phyloP scores from a whole-genome alignment of 148 eudicot species.

The Oxyria digyna region DNA sequence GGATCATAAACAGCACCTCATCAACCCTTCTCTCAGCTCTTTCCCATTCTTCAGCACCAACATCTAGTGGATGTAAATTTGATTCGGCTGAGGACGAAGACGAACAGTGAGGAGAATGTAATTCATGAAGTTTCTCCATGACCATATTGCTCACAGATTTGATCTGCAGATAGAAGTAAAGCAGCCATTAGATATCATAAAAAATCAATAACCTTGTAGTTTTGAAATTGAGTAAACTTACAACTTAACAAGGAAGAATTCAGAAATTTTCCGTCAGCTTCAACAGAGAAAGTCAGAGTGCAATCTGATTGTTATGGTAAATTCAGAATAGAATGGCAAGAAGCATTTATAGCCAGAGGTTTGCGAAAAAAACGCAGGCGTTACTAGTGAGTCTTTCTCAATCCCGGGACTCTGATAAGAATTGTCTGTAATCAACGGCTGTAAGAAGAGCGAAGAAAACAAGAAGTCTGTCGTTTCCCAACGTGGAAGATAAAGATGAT shows the following conservation, averaged over 20 bases:
- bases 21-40: slow-evolving; percentile 18
- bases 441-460: neutral
- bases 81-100: slow-evolving; percentile 7
- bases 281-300: neutral
- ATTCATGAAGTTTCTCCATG: slow-evolving; percentile 18
- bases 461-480: neutral
- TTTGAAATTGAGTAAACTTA: neutral
- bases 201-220: neutral
- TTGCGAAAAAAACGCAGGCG: neutral
- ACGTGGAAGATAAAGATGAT: neutral
- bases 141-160: slow-evolving; percentile 16
- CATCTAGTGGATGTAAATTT: slow-evolving; percentile 5
- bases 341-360: neutral
- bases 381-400: neutral
- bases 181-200: slow-evolving; percentile 6
- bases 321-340: neutral
- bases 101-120: neutral
- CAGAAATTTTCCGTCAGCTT: neutral
- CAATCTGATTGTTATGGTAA: neutral
- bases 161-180: slow-evolving; percentile 14
- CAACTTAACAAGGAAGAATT: neutral
- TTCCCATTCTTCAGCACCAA: slow-evolving; percentile 22
- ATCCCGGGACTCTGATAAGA: neutral
- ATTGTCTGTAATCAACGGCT: neutral
- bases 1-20: slow-evolving; percentile 22